These are phyloP conservation scores for Sclerotinia minor DNA, from an alignment of 2,329 filamentous ascomycete species.

Conservation along the genomic window DNA sequence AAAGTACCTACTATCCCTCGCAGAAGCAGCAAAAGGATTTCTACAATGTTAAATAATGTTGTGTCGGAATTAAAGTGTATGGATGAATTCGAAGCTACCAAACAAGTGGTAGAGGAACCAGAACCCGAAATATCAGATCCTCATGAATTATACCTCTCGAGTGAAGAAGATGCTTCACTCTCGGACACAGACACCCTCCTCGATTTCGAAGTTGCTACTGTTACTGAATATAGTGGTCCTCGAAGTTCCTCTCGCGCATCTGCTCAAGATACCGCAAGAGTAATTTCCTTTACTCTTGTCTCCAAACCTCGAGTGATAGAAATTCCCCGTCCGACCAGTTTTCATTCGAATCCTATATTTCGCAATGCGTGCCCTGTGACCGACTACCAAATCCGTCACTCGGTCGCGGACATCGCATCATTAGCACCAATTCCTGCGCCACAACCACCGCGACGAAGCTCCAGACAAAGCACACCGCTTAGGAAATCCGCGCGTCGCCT, in stretches of 20 bases:
- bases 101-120: constrained; percentile 29
- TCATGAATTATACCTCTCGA: constrained; percentile 63
- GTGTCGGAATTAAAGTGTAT: constrained; percentile 37
- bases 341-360: constrained; percentile 17
- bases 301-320: constrained; percentile 56
- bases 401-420: constrained; percentile 18
- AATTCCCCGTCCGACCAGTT: constrained; percentile 38
- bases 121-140: constrained; percentile 41
- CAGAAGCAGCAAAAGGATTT: constrained; percentile 36
- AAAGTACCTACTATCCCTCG: constrained; percentile 33
- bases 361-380: constrained; percentile 8
- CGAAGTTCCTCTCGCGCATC: constrained; percentile 36
- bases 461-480: constrained; percentile 6
- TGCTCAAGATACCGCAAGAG: constrained; percentile 57
- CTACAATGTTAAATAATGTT: constrained; percentile 35
- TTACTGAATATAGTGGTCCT: constrained; percentile 43
- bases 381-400: constrained; percentile 20
- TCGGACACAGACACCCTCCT: constrained; percentile 57
- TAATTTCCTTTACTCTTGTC: constrained; percentile 59
- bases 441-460: constrained; percentile 17
- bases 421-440: neutral
- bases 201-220: constrained; percentile 44
- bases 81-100: constrained; percentile 30
- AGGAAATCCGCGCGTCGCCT: constrained; percentile 17
- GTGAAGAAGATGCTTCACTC: constrained; percentile 65